A percentile compares a stretch with the other conserved stretches of the same genome.
Evolutionary conservation across 2,329 filamentous ascomycete species (phyloP).

Genomic region (Alternaria brassicae): DNA sequence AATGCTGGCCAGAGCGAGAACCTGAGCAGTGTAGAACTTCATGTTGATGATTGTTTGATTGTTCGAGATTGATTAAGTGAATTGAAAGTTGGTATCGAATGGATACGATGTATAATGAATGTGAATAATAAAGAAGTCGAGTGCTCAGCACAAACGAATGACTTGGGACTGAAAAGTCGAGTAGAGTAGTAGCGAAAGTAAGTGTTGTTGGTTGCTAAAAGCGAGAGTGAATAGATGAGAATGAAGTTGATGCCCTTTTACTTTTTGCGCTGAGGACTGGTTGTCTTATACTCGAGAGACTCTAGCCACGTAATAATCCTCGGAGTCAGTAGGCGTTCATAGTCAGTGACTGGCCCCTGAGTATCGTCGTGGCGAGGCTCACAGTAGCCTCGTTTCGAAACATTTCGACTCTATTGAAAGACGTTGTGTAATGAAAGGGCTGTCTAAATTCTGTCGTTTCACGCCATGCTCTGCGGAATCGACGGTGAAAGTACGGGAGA

Average conservation of each 20-base stretch:
- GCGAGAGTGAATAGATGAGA: constrained; percentile 11
- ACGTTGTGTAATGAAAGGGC: constrained; percentile 5
- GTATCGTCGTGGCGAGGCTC: constrained; percentile 1
- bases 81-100: constrained; percentile 1
- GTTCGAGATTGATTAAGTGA: background rate
- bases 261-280: constrained; percentile 1
- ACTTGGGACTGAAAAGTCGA: background rate
- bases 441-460: constrained; percentile 5
- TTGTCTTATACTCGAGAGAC: constrained; percentile 12
- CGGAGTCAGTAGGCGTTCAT: background rate
- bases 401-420: constrained; percentile 1
- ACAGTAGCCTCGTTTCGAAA: constrained; percentile 12
- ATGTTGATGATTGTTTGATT: constrained; percentile 6
- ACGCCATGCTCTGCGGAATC: constrained; percentile 3
- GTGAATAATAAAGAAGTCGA: background rate
- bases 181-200: constrained; percentile 2
- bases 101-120: background rate
- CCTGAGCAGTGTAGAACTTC: constrained; percentile 13
- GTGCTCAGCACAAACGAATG: constrained; percentile 12
- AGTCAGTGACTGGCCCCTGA: background rate
- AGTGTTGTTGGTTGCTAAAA: constrained; percentile 1
- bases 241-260: constrained; percentile 11
- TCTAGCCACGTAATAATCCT: background rate
- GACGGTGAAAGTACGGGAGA: constrained; percentile 1
- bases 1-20: constrained; percentile 12